These are phyloP conservation scores for Apiospora hydei DNA, from an alignment of 2,329 filamentous ascomycete species.

Conservation along the genomic window DNA sequence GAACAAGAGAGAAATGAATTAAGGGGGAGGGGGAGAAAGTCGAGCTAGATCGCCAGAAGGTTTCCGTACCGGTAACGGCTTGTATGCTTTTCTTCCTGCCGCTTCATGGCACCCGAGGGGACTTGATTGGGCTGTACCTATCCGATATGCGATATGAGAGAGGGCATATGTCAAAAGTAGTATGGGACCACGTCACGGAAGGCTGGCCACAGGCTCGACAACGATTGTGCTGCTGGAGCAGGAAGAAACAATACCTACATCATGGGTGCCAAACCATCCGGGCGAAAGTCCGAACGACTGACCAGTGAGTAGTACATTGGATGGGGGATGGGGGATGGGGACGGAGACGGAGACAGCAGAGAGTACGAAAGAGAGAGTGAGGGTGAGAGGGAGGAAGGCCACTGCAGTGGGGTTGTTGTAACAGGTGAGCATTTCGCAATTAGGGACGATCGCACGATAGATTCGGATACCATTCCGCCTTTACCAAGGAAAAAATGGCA, in stretches of 20 bases:
- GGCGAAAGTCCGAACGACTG: background rate
- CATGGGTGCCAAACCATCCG: constrained; percentile 3
- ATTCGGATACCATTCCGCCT: constrained; percentile 6
- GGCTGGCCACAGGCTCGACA: constrained; percentile 17
- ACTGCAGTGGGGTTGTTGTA: constrained; percentile 8
- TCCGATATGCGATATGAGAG: constrained; percentile 17
- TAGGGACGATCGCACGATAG: constrained; percentile 19
- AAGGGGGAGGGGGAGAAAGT: background rate
- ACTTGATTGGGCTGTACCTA: constrained; percentile 21
- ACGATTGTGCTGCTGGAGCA: constrained; percentile 7
- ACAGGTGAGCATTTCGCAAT: constrained; percentile 6
- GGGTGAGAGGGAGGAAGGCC: background rate
- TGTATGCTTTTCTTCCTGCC: constrained; percentile 23
- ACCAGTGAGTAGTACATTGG: constrained; percentile 1
- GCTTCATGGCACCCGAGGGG: constrained; percentile 4
- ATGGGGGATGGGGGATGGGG: background rate
- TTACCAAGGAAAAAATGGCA: background rate
- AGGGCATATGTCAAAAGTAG: constrained; percentile 14
- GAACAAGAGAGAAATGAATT: background rate
- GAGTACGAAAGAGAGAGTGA: background rate
- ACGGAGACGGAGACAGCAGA: background rate
- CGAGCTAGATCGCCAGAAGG: constrained; percentile 10
- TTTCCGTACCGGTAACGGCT: constrained; percentile 21
- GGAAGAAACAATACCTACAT: constrained; percentile 19
- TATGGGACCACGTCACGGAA: constrained; percentile 22